phyloP scores from a whole-genome alignment of 805 yeast genomes.

The Yamadazyma scolyti region DNA sequence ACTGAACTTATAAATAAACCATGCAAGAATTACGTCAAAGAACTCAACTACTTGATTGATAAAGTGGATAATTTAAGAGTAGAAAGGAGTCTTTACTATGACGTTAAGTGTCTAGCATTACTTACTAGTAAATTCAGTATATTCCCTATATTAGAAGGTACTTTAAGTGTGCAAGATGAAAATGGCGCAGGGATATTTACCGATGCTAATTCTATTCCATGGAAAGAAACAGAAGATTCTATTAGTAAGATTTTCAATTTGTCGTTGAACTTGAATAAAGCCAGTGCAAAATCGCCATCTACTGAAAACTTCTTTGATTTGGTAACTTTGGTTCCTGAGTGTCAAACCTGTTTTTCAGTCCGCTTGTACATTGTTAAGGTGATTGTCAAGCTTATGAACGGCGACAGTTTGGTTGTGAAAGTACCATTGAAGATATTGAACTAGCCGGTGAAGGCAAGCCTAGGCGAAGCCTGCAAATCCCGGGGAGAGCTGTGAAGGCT shows the following conservation, averaged over 20 bases:
- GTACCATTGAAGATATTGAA: conserved; percentile 23
- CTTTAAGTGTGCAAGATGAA: too few species aligned
- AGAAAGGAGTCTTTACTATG: conserved; percentile 33
- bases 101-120: conserved; percentile 31
- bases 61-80: conserved; percentile 28
- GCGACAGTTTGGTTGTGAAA: conserved; percentile 27
- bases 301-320: conserved; percentile 20
- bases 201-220: conserved; percentile 24
- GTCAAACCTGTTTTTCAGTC: conserved; percentile 34
- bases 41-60: conserved; percentile 25
- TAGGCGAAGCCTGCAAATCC: too few species aligned
- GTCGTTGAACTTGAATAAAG: conserved; percentile 23
- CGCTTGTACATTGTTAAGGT: conserved; percentile 34
- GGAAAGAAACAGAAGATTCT: conserved; percentile 18
- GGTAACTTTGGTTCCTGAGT: conserved; percentile 35
- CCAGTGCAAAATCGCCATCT: conserved; percentile 24
- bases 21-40: conserved; percentile 19
- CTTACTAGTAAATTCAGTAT: conserved; percentile 32
- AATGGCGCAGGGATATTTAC: conserved; percentile 19
- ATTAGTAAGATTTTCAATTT: conserved; percentile 26
- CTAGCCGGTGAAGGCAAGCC: too few species aligned
- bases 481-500: too few species aligned
- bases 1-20: conserved; percentile 30
- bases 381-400: conserved; percentile 24
- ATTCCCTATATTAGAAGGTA: conserved; percentile 14